Base-by-base conservation (phyloP, 148 eudicot species). In the Chenopodium formosanum region DNA sequence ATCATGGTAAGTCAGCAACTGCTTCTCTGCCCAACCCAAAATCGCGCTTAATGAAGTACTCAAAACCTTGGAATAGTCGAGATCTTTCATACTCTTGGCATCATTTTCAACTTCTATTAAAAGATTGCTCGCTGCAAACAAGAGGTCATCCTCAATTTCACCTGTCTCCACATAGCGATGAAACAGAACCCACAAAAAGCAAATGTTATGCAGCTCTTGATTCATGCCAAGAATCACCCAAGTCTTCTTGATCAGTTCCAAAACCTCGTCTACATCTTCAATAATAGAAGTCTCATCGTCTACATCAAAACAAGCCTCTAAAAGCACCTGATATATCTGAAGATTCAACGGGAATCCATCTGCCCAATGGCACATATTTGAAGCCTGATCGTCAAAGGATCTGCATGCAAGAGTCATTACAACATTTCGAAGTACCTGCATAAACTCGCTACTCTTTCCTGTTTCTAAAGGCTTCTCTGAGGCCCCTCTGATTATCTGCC, bases 301-400 rank as follows among this genome's bases (percentile, higher is more conserved):
- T 9, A 87, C 72, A 76, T 96, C 97, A 81, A 96, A 96, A 87
- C 95, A 94, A 82, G 94, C 89, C 81, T 92, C 98, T 27, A 96
- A 83, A 76, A 96, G 92, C 84, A 86, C 87, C 82, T 88, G 91
- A 77, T 96, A 96, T 68, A 96, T 86, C 47, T 85, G 90, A 70
- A 94, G 88, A 86, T 94, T 96, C 74, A 96, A 80, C 1, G 98
- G 99, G 76, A 89, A 83, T 62, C 99, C 99, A 89, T 96, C 99
- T 27, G 95, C 99, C 99, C 99, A 96, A 73, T 96, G 99, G 76
- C 94, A 92, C 53, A 78, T 73, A 72, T 87, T 94, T 13, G 97
- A 85, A 65, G 78, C 76, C 79, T 90, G 85, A 71, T 90, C 98
- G 70, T 94, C 94, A 83, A 82, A 85, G 75, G 98, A 89, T 89